These are phyloP conservation scores for Macadamia integrifolia DNA, from an alignment of 164 flowering plant genomes.

Conservation along the genomic window DNA sequence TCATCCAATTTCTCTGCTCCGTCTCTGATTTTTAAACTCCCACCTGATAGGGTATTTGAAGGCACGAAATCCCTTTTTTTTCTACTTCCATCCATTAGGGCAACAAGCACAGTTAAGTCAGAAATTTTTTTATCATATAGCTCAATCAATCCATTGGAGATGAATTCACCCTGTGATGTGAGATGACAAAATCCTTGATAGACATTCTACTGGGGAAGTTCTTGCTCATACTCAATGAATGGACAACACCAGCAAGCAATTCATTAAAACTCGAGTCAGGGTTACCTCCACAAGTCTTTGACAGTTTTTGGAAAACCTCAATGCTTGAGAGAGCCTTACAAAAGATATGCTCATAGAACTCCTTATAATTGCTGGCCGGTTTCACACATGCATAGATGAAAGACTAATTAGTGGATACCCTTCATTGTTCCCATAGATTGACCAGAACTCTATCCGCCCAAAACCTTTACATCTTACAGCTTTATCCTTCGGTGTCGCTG, in stretches of 20 bases:
- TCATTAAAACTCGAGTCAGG: conserved; percentile 66
- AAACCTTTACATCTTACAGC: conserved; percentile 78
- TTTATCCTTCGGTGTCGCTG: conserved; percentile 44
- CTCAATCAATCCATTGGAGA: conserved; percentile 65
- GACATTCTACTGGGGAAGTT: conserved; percentile 45
- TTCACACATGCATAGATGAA: conserved; percentile 76
- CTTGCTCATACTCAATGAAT: conserved; percentile 21
- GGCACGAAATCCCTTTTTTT: conserved; percentile 22
- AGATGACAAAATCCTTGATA: conserved; percentile 52
- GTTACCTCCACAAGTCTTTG: conserved; percentile 58
- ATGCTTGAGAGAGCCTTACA: conserved; percentile 71
- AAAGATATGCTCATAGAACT: conserved; percentile 51
- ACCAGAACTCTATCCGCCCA: conserved; percentile 82
- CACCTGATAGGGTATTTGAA: conserved; percentile 13
- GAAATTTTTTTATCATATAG: conserved; percentile 53
- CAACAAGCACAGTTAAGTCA: conserved; percentile 54
- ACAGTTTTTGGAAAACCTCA: conserved; percentile 60
- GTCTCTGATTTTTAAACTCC: conserved; percentile 24
- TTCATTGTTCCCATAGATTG: conserved; percentile 83
- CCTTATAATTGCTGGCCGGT: conserved; percentile 58
- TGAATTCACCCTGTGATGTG: conserved; percentile 66
- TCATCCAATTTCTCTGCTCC: conserved; percentile 11
- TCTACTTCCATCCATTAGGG: conserved; percentile 53
- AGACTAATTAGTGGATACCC: conserved; percentile 25
- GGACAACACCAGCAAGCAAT: conserved; percentile 59